These are phyloP conservation scores for Candida broadrunensis DNA, from an alignment of 805 yeast species.

Conservation along the genomic window DNA sequence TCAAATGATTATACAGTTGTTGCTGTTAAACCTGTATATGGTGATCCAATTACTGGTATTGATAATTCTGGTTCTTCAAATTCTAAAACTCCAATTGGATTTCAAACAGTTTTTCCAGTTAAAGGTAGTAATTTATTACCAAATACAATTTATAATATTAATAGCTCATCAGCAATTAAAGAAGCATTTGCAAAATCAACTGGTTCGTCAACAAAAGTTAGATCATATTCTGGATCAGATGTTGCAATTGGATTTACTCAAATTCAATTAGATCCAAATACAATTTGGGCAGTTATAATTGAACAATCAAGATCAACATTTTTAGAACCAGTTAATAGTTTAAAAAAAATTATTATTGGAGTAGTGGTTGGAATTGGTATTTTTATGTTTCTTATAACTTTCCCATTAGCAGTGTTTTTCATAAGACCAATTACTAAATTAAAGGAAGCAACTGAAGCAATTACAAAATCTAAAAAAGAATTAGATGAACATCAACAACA, in stretches of 20 bases:
- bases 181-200: conserved; percentile 20
- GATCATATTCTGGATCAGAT: conserved; percentile 15
- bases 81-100: conserved; percentile 43
- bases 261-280: conserved; percentile 27
- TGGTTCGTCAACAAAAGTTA: conserved; percentile 30
- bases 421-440: conserved; percentile 78
- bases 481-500: conserved; percentile 10
- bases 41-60: conserved; percentile 6
- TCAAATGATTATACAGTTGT: conserved; percentile 10
- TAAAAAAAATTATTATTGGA: conserved; percentile 71
- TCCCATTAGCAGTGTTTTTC: conserved; percentile 81
- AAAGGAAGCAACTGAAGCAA: conserved; percentile 78
- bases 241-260: conserved; percentile 36
- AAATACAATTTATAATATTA: conserved; percentile 22
- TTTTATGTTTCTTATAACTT: conserved; percentile 69
- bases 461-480: conserved; percentile 42
- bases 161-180: conserved; percentile 22
- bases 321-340: conserved; percentile 56
- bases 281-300: conserved; percentile 69
- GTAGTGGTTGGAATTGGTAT: conserved; percentile 77
- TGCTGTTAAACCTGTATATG: conserved; percentile 33
- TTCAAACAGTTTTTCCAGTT: conserved; percentile 31
- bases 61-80: conserved; percentile 30
- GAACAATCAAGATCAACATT: conserved; percentile 61
- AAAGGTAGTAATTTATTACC: conserved; percentile 11